These are phyloP conservation scores for Colletotrichum tropicale DNA, from an alignment of 2,329 filamentous ascomycete species.

Conservation along the genomic window DNA sequence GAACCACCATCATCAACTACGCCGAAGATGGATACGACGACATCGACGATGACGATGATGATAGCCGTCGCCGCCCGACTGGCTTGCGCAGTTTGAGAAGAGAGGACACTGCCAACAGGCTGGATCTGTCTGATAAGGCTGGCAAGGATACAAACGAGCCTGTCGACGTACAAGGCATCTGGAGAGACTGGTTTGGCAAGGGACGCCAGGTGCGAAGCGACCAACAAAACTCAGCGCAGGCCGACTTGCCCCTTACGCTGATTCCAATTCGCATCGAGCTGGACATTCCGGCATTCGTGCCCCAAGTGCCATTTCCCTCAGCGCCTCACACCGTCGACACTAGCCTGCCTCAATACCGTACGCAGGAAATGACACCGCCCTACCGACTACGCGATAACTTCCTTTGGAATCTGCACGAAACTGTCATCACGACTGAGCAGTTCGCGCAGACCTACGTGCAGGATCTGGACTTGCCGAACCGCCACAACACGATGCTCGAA, in stretches of 20 bases:
- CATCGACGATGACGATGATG: conserved; percentile 73
- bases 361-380: conserved; percentile 78
- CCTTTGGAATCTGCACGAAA: conserved; percentile 96
- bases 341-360: conserved; percentile 77
- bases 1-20: conserved; percentile 96
- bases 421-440: conserved; percentile 90
- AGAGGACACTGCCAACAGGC: conserved; percentile 66
- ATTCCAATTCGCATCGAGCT: conserved; percentile 97
- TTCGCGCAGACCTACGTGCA: conserved; percentile 92
- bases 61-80: conserved; percentile 78
- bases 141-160: conserved; percentile 82
- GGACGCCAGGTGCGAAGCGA: conserved; percentile 59
- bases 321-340: conserved; percentile 64
- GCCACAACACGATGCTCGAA: conserved; percentile 70
- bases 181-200: conserved; percentile 95
- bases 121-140: conserved; percentile 74
- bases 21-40: conserved; percentile 95
- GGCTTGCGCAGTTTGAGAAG: conserved; percentile 83
- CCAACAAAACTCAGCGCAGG: conserved; percentile 66
- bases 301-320: conserved; percentile 68
- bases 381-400: conserved; percentile 96
- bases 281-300: conserved; percentile 81
- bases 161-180: conserved; percentile 87
- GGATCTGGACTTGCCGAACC: conserved; percentile 88
- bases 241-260: conserved; percentile 83